Evolutionary conservation across 495 filamentous ascomycete genomes (phyloP), one percentile per base, ranked within the genome.

Genomic region (Corynascus novoguineensis): DNA sequence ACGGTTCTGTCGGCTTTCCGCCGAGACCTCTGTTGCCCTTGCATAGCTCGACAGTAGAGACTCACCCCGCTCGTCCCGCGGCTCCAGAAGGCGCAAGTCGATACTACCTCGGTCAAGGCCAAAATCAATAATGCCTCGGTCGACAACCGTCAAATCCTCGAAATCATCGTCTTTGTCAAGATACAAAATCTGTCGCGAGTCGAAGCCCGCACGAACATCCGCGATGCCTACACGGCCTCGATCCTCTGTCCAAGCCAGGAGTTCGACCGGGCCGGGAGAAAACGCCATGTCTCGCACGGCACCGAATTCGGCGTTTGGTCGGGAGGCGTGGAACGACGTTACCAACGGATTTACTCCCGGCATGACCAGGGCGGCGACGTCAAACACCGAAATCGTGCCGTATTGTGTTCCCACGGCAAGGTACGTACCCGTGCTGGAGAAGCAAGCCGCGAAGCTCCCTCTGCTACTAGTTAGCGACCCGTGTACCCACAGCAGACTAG

Each of bases 241-340:
- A 59, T 95, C 86, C 72, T 98, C 93, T 21, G 90, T 83, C 91
- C 92, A 97, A 24, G 95, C 87, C 32, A 98, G 77, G 15, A 98
- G 81, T 68, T 98, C 92, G 81, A 85, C 88, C 10, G 92, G 89
- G 19, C 87, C 88, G 3, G 93, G 91, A 0, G 88, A 86, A 67
- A 98, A 98, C 22, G 84, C 79, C 84, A 98, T 92, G 53, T 90
- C 88, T 50, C 93, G 83, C 50, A 98, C 84, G 42, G 93, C 90
- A 53, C 95, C 92, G 19, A 76, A 79, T 42, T 83, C 82, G 19
- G 67, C 68, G 53, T 74, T 75, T 9, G 82, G 74, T 57, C 84
- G 74, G 1, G 86, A 85, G 6, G 86, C 84, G 35, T 73, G 70
- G 68, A 74, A 80, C 29, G 64, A 69, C 10, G 64, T 75, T 54